Evolutionary conservation across 108 stramenopile genomes (phyloP), one percentile per base, ranked within the genome.

Genomic region (Halocafeteria seosinensis): DNA sequence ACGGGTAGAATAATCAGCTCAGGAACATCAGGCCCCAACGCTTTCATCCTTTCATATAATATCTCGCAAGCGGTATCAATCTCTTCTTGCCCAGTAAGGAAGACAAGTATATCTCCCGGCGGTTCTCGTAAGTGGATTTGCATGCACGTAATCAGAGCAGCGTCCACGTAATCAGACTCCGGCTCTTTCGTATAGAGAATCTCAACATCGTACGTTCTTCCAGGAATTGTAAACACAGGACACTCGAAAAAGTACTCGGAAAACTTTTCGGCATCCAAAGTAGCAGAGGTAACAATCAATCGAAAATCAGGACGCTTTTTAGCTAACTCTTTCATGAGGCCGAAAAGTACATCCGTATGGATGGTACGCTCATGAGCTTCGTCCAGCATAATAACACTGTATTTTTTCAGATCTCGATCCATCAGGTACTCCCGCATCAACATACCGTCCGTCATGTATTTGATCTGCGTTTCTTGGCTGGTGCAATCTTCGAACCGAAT

Each of bases 401-500:
- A 92, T 37, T 88, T 79, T 33, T 75, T 78, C 51, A 95, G 75
- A 71, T 88, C 87, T 66, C 86, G 85, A 71, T 90, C 91, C 25
- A 85, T 85, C 28, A 89, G 76, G 52, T 69, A 73, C 65, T 88
- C 83, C 24, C 94, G 84, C 92, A 98, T 89, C 13, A 98, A 72
- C 88, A 94, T 94, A 50, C 93, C 95, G 77, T 98, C 95, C 13
- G 95, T 98, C 93, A 95, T 95, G 82, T 95, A 98, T 81, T 98
- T 98, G 63, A 98, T 87, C 26, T 89, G 82, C 3, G 90, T 91
- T 34, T 85, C 75, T 27, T 84, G 75, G 8, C 84, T 85, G 1
- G 95, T 98, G 38, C 87, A 83, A 79, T 98, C 95, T 61, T 98
- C 93, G 76, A 98, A 98, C 52, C 95, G 90, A 68, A 98, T 95